Conservation (phyloP, 2,329 filamentous ascomycete genomes). For the Lecanicillium sp. region DNA sequence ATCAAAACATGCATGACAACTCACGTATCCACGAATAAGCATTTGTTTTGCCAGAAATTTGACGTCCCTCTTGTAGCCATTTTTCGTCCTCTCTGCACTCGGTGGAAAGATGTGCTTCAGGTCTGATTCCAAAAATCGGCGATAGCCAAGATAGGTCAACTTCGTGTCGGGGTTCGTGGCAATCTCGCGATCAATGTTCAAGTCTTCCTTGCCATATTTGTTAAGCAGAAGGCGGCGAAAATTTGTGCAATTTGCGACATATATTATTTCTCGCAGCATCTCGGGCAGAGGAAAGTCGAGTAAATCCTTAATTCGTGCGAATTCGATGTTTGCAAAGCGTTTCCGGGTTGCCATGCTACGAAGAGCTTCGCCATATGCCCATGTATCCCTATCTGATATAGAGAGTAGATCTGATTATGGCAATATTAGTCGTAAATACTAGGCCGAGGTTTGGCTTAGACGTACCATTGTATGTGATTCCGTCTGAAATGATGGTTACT, state of each 20-base stretch:
- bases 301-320: constrained; percentile 37
- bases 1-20: too few relatives aligned
- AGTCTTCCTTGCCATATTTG: constrained; percentile 14
- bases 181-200: constrained; percentile 21
- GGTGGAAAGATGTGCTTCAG: constrained; percentile 19
- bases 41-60: constrained; percentile 23
- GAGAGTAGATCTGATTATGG: constrained; percentile 40
- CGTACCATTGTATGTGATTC: constrained; percentile 44
- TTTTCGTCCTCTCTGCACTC: constrained; percentile 12
- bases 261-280: constrained; percentile 32
- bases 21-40: constrained; percentile 20
- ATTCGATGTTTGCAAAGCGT: constrained; percentile 31
- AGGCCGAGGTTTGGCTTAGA: too few relatives aligned
- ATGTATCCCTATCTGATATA: constrained; percentile 37
- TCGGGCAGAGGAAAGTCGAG: constrained; percentile 29
- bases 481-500: constrained; percentile 40
- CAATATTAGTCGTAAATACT: too few relatives aligned
- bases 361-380: constrained; percentile 38
- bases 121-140: constrained; percentile 20
- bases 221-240: constrained; percentile 21
- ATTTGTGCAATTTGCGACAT: constrained; percentile 22
- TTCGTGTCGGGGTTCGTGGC: constrained; percentile 17
- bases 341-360: constrained; percentile 28
- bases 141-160: constrained; percentile 22
- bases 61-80: constrained; percentile 17